phyloP scores from a whole-genome alignment of 2,329 filamentous ascomycete species.

The Eurotiales sp. region DNA sequence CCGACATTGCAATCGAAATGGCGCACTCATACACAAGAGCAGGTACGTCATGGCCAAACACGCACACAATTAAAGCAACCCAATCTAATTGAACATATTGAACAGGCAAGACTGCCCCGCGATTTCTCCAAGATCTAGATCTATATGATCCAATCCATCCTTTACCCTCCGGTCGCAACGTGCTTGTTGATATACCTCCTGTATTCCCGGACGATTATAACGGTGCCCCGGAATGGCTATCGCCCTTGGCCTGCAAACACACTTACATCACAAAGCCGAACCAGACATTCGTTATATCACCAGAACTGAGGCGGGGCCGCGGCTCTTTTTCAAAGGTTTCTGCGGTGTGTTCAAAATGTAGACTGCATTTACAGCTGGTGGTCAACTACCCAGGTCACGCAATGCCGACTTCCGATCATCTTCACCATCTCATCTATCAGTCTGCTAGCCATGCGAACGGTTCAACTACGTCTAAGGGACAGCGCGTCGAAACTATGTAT shows the following conservation, averaged over 20 bases:
- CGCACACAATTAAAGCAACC: slow-evolving; percentile 19
- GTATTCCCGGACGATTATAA: slow-evolving; percentile 40
- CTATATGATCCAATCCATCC: slow-evolving; percentile 45
- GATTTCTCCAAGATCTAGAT: slow-evolving; percentile 44
- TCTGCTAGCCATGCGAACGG: slow-evolving; percentile 30
- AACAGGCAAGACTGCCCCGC: slow-evolving; percentile 49
- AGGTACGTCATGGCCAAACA: slow-evolving; percentile 25
- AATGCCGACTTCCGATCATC: slow-evolving; percentile 41
- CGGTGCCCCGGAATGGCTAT: slow-evolving; percentile 33
- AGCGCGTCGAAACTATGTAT: slow-evolving; percentile 41
- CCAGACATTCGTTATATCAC: slow-evolving; percentile 49
- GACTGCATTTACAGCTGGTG: slow-evolving; percentile 58
- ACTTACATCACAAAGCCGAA: slow-evolving; percentile 54
- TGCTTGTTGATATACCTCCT: slow-evolving; percentile 57
- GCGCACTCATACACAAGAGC: slow-evolving; percentile 26
- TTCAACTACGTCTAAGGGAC: slow-evolving; percentile 26
- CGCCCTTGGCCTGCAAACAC: slow-evolving; percentile 54
- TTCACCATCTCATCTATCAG: slow-evolving; percentile 59
- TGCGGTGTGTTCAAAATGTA: slow-evolving; percentile 59
- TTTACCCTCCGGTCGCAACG: slow-evolving; percentile 45
- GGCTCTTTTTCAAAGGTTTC: slow-evolving; percentile 55
- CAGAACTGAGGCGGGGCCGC: slow-evolving; percentile 34
- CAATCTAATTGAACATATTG: not conserved
- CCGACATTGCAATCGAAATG: slow-evolving; percentile 14
- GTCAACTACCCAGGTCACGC: slow-evolving; percentile 49